Evolutionary conservation across 2,329 filamentous ascomycete genomes (phyloP), one percentile per base, ranked within the genome.

Genomic region (Sporothrix protearum): DNA sequence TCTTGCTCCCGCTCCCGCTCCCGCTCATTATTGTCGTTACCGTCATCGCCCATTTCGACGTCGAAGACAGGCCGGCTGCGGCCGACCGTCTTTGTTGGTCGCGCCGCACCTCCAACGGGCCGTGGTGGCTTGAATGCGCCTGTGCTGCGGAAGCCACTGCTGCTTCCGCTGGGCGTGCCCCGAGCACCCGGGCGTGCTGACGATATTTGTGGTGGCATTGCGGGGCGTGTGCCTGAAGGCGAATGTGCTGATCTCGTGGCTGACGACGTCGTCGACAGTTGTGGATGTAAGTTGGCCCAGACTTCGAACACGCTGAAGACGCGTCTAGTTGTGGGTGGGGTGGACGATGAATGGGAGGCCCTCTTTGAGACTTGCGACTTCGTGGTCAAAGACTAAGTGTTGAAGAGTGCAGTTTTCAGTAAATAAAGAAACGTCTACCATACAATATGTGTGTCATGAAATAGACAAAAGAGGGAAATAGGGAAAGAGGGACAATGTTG

Each of bases 41-140:
- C 68, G 68, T 68, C 68, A 45, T 68, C 63, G 22, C 42, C 53
- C 39, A 70, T 55, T 1, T 70, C 68, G 39, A 66, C 53, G 47
- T 59, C 51, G 9, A 30, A 45, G 3, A 22, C 22, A 12, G n/a
- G 49, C 25, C 51, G 49, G 28, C 67, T 45, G n/a, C 14, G 53
- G 39, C n/a, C n/a, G 42, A 19, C 33, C 8, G 33, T 8, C 16
- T 55, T 47, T 8, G 68, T 45, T 19, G 67, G 10, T 19, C 45
- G 42, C 16, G 55, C 59, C 25, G 61, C 25, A 22, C 47, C 45
- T 2, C 25, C n/a, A 0, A 51, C 49, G 1, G 74, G 73, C 68
- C 73, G 71, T 33, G 73, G 72, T 47, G 73, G 73, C 42, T 73
- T 73, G 59, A 74, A 74, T 1, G 72, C 42, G 8, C 72, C 72